Evolutionary conservation across 345 rosid species (phyloP).

Genomic region (Salix udensis): DNA sequence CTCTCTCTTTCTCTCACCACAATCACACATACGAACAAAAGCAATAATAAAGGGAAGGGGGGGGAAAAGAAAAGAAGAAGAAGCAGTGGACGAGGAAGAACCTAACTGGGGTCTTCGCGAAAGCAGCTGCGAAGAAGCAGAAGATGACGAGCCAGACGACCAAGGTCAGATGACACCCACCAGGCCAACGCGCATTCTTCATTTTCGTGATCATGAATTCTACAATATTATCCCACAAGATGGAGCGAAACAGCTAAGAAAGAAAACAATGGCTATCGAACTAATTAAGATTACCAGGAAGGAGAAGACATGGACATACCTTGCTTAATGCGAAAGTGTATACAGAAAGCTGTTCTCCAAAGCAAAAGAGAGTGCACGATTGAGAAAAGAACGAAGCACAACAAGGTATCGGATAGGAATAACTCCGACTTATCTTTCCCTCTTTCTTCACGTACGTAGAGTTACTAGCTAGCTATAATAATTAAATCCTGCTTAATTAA

Average conservation of each 20-base stretch:
- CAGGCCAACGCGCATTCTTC: constrained; percentile 8
- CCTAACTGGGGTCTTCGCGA: constrained; percentile 30
- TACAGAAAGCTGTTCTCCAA: not conserved
- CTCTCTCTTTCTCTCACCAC: not conserved
- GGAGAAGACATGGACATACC: not conserved
- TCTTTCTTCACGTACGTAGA: not conserved
- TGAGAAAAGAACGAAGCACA: not conserved
- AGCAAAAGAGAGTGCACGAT: not conserved
- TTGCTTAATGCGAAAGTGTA: not conserved
- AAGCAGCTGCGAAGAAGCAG: constrained; percentile 7
- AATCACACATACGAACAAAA: not conserved
- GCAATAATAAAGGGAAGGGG: not conserved
- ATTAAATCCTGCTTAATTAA: not conserved
- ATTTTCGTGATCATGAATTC: constrained; percentile 2
- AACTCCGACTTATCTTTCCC: not conserved
- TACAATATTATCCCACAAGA: not conserved
- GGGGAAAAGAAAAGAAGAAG: not conserved
- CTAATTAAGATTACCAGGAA: not conserved
- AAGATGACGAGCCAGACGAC: constrained; percentile 6
- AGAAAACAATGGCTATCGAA: too few species aligned
- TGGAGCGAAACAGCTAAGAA: not conserved
- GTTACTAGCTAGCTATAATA: not conserved
- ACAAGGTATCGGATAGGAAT: not conserved
- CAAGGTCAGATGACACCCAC: not conserved
- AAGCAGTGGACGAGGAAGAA: constrained; percentile 20